Percentiles rank a stretch among this genome's conserved stretches.
These are phyloP conservation scores for Papilionanthe hybrid DNA, from an alignment of 116 monocot genomes.

Conservation along the genomic window DNA sequence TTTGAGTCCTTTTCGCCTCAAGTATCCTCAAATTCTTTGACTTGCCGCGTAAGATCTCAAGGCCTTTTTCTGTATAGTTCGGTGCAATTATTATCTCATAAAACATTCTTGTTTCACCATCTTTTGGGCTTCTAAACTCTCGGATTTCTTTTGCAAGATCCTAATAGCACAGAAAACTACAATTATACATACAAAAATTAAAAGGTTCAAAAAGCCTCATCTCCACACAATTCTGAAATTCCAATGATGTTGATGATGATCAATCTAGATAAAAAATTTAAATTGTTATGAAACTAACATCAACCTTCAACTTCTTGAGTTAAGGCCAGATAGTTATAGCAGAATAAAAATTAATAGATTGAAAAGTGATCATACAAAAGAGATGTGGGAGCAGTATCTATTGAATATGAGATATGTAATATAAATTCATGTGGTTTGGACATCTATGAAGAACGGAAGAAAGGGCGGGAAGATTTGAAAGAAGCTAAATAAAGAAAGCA, in stretches of 20 bases:
- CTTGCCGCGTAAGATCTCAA: constrained; percentile 86
- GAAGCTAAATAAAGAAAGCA: neutral
- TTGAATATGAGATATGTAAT: neutral
- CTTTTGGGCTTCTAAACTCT: constrained; percentile 90
- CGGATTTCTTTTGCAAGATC: constrained; percentile 97
- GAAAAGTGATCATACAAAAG: neutral
- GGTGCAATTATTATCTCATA: constrained; percentile 98
- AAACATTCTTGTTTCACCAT: constrained; percentile 93
- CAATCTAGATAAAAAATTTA: neutral
- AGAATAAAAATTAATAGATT: neutral
- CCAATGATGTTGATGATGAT: neutral
- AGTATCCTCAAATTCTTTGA: constrained; percentile 95
- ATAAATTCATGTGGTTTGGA: neutral
- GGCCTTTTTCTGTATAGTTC: constrained; percentile 77
- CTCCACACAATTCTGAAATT: neutral
- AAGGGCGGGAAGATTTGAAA: neutral
- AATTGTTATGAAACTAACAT: neutral
- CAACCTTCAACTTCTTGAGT: neutral
- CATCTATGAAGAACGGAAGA: neutral
- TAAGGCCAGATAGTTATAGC: neutral
- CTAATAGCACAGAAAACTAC: constrained; percentile 25
- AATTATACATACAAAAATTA: constrained; percentile 1
- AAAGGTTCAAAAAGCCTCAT: neutral
- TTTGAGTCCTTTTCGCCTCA: constrained; percentile 74
- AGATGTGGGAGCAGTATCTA: neutral